Base-by-base conservation (phyloP, 495 filamentous ascomycete genomes). In the Cercophora samala region DNA sequence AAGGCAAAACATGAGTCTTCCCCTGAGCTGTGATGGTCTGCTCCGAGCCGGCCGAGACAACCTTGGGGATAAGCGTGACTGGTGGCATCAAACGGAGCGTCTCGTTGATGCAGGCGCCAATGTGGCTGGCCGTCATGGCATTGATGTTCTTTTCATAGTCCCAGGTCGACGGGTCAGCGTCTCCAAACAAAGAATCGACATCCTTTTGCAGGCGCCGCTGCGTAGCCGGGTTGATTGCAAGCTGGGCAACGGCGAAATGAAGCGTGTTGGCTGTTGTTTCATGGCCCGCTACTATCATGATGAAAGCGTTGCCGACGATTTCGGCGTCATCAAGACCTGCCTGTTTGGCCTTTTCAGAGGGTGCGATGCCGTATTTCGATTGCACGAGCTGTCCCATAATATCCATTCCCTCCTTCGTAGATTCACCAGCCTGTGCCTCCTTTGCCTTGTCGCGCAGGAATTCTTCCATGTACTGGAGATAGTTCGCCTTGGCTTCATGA, bases 201-300 rank as follows among this genome's bases (percentile, higher is more conserved):
- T 91, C 88, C 21, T 75, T 70, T 72, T 91, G 90, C 4, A 92
- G 78, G 19, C 71, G 79, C 24, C 81, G 79, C 67, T 92, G 90
- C 18, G 79, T 78, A 2, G 74, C 61, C 18, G 83, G 82, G 74
- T 88, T 81, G 66, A 83, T 80, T 24, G 90, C 90, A 1, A 92
- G 83, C 64, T 83, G 78, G 58, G 89, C 58, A 1, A 91, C 74
- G 17, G 83, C 76, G 71, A 87, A 90, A 72, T 91, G 87, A 11
- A 90, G 75, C 1, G 82, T 81, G 75, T 90, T 90, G 58, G 89
- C 88, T 4, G 88, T 86, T 0, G 90, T 90, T 72, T 91, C 90
- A 74, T 92, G 90, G 22, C 90, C 90, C 1, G 90, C 89, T 17
- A 91, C 78, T 53, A 87, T 84, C 73, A 90, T 87, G 70, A 91